Percentiles rank a stretch among this genome's conserved stretches.
Evolutionary conservation across 106 monocot species (phyloP).

Genomic region (Platanthera guangdongensis): DNA sequence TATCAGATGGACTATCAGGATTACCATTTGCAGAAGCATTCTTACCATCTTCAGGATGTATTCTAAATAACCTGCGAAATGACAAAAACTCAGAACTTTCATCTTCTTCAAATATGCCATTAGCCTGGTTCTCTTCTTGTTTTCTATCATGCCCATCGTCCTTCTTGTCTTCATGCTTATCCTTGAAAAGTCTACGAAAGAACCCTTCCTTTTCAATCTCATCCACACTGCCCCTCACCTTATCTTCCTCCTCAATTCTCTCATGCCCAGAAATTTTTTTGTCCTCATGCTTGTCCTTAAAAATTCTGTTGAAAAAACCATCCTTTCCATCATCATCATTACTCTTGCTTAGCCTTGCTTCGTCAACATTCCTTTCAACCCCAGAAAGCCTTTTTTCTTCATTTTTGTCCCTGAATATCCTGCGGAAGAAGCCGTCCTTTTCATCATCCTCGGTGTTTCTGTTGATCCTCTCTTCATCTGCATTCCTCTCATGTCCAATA

Average conservation of each 20-base stretch:
- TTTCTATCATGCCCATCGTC: conserved; percentile 25
- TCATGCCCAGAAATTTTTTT: conserved; percentile 33
- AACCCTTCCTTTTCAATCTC: conserved; percentile 63
- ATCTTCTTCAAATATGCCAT: conserved; percentile 48
- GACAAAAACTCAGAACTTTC: conserved; percentile 83
- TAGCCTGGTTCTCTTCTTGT: conserved; percentile 32
- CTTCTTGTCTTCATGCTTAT: conserved; percentile 75
- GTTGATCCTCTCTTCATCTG: conserved; percentile 37
- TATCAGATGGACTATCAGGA: conserved; percentile 31
- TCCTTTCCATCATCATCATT: conserved; percentile 56
- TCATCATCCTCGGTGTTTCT: conserved; percentile 40
- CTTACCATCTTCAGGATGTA: conserved; percentile 78
- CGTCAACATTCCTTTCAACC: conserved; percentile 27
- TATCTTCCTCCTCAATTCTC: conserved; percentile 27
- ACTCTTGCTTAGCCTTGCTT: conserved; percentile 24
- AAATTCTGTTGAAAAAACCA: conserved; percentile 71
- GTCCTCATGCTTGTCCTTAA: conserved; percentile 78
- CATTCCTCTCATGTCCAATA: conserved; percentile 22
- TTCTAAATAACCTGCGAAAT: conserved; percentile 76
- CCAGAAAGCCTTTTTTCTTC: conserved; percentile 29
- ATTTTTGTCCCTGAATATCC: conserved; percentile 59
- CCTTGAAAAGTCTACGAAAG: conserved; percentile 79
- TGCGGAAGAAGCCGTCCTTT: conserved; percentile 44
- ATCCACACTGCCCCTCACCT: conserved; percentile 27
- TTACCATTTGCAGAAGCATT: conserved; percentile 35